Evolutionary conservation across 805 yeast genomes (phyloP).

Genomic region (Saturnispora galanensis): DNA sequence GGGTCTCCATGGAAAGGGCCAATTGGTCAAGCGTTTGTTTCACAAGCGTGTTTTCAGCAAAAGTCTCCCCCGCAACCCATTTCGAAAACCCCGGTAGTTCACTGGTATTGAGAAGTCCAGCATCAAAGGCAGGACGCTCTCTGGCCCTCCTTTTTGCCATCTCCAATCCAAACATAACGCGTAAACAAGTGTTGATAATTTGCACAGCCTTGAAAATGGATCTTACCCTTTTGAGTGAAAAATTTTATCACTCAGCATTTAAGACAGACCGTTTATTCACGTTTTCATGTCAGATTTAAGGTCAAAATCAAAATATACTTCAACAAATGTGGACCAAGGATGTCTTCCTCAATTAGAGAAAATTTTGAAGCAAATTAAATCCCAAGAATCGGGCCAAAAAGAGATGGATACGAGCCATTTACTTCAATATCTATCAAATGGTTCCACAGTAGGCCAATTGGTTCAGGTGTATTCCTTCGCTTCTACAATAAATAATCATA

Average conservation of each 20-base stretch:
- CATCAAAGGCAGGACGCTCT: slow-evolving; percentile 5
- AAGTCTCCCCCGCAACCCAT: slow-evolving; percentile 26
- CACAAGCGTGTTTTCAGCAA: slow-evolving; percentile 19
- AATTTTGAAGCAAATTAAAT: slow-evolving; percentile 9
- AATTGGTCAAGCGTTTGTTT: slow-evolving; percentile 19
- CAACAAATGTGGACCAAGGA: slow-evolving; percentile 1
- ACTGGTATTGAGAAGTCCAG: background rate
- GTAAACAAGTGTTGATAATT: background rate
- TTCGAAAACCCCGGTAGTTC: slow-evolving; percentile 26
- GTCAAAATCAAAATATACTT: slow-evolving; percentile 3
- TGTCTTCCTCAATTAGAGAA: slow-evolving; percentile 12
- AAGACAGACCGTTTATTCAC: no score
- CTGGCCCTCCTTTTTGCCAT: slow-evolving; percentile 16
- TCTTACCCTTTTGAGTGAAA: background rate
- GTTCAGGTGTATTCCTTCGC: slow-evolving; percentile 34
- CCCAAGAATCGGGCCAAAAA: no score
- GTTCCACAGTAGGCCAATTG: slow-evolving; percentile 25
- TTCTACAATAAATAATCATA: slow-evolving; percentile 42
- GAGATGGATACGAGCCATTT: slow-evolving; percentile 10
- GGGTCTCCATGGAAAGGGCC: slow-evolving; percentile 18
- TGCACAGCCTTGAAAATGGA: slow-evolving; percentile 1
- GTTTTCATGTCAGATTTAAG: slow-evolving; percentile 2
- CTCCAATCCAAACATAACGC: slow-evolving; percentile 24
- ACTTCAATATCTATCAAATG: slow-evolving; percentile 23
- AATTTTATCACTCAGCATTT: background rate